Evolutionary conservation across 2,329 filamentous ascomycete species (phyloP).

Genomic region (Aureobasidium zeae): DNA sequence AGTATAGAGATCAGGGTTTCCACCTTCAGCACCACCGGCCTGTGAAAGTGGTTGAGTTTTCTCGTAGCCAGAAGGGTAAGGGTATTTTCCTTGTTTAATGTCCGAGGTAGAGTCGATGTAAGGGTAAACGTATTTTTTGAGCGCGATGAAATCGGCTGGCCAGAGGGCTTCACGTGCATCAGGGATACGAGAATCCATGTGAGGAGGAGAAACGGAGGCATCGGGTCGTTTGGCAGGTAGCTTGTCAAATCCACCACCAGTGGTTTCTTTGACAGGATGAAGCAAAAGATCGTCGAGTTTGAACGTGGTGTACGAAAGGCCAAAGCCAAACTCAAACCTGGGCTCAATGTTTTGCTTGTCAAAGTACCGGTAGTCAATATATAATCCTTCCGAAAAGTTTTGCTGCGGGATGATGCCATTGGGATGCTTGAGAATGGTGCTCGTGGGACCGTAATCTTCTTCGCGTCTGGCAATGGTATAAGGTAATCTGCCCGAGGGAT

Average conservation of each 20-base stretch:
- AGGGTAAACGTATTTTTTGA: slow-evolving; percentile 65
- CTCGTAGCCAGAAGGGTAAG: slow-evolving; percentile 50
- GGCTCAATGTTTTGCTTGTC: slow-evolving; percentile 66
- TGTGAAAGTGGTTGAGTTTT: slow-evolving; percentile 43
- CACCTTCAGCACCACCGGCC: slow-evolving; percentile 60
- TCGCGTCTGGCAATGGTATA: slow-evolving; percentile 73
- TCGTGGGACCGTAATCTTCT: slow-evolving; percentile 66
- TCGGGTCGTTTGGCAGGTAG: slow-evolving; percentile 38
- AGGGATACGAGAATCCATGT: slow-evolving; percentile 48
- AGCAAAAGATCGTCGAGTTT: slow-evolving; percentile 48
- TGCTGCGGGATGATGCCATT: slow-evolving; percentile 68
- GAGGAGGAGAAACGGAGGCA: slow-evolving; percentile 41
- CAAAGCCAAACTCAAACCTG: slow-evolving; percentile 78
- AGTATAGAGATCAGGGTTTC: slow-evolving; percentile 58
- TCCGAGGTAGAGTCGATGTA: slow-evolving; percentile 50
- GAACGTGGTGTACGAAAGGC: slow-evolving; percentile 73
- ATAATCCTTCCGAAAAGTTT: slow-evolving; percentile 72
- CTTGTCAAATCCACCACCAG: slow-evolving; percentile 24
- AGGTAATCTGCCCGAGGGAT: slow-evolving; percentile 72
- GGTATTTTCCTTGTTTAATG: slow-evolving; percentile 35
- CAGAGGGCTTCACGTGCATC: slow-evolving; percentile 50
- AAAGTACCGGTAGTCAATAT: slow-evolving; percentile 84
- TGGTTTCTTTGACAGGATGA: slow-evolving; percentile 23
- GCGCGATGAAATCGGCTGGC: slow-evolving; percentile 49
- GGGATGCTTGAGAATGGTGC: slow-evolving; percentile 58